phyloP scores from a whole-genome alignment of 1,284 basidiomycete species.

The Naganishia cerealis region DNA sequence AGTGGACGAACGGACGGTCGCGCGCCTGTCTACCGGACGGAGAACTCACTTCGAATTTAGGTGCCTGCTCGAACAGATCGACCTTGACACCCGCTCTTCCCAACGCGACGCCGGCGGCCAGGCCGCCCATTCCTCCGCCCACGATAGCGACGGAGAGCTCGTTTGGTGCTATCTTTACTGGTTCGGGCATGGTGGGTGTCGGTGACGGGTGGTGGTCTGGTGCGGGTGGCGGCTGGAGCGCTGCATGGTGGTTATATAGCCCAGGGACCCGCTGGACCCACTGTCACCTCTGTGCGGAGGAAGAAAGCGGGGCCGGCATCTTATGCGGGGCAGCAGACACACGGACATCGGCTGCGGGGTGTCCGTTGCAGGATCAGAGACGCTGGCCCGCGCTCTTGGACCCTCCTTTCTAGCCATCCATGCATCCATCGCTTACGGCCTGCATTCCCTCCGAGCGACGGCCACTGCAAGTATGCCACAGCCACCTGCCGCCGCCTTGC shows the following conservation, averaged over 20 bases:
- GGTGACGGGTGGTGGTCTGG: neutral
- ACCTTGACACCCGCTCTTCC: constrained; percentile 57
- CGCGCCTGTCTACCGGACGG: no score
- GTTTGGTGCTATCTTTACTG: neutral
- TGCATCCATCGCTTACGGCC: no score
- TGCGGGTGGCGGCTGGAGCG: neutral
- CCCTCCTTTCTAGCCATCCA: no score
- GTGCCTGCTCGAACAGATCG: constrained; percentile 61
- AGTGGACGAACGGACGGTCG: no score
- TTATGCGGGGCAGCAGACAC: no score
- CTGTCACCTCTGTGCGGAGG: no score
- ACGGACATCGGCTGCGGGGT: no score
- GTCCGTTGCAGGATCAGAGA: no score
- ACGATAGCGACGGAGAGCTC: constrained; percentile 37
- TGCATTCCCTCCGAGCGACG: no score
- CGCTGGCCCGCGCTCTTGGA: neutral
- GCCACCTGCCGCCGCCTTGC: neutral
- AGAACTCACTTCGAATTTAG: constrained; percentile 36
- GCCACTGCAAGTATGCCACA: neutral
- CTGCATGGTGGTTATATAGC: neutral
- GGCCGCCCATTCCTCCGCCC: constrained; percentile 43
- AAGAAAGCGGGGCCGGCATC: constrained; percentile 20
- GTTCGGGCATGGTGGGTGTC: constrained; percentile 6
- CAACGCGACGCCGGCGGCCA: constrained; percentile 39
- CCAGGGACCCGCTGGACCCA: neutral